These are phyloP conservation scores for Neonectria hederae DNA, from an alignment of 2,329 filamentous ascomycete species.

Conservation along the genomic window DNA sequence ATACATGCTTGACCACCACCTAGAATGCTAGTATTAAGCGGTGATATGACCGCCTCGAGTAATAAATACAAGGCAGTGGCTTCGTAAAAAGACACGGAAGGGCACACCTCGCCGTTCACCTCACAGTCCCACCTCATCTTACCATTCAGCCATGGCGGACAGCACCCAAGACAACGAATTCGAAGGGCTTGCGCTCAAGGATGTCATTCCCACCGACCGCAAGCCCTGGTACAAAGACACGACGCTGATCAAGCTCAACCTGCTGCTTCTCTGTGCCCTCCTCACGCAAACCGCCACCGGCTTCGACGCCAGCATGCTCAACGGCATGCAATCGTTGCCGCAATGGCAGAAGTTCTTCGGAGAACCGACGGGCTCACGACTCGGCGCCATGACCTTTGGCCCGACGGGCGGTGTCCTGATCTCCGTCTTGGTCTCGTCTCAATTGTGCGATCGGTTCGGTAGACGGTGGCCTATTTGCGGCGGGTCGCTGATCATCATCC, in stretches of 20 bases:
- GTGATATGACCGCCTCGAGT: not conserved
- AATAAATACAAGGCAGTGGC: not conserved
- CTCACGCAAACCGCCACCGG: conserved; percentile 46
- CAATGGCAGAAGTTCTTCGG: conserved; percentile 46
- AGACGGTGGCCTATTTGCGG: conserved; percentile 40
- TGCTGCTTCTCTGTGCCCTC: conserved; percentile 44
- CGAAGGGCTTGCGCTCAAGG: conserved; percentile 37
- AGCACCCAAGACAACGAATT: conserved; percentile 31
- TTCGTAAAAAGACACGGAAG: not conserved
- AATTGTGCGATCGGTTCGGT: conserved; percentile 43
- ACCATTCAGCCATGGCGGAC: conserved; percentile 3
- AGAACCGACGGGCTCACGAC: conserved; percentile 40
- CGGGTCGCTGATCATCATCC: conserved; percentile 42
- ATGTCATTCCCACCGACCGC: conserved; percentile 35
- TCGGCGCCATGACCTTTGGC: conserved; percentile 44
- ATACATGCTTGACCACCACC: not conserved
- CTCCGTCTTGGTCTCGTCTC: conserved; percentile 38
- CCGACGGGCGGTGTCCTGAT: conserved; percentile 38
- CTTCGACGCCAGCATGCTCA: conserved; percentile 47
- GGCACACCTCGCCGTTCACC: not conserved
- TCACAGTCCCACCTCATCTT: no score
- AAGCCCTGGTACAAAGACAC: conserved; percentile 37
- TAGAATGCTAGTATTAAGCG: not conserved
- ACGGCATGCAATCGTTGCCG: conserved; percentile 46
- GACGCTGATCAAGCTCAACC: conserved; percentile 44